Conservation (phyloP, 2,329 filamentous ascomycete species). For the Arthrobotrys pseudoclavata region DNA sequence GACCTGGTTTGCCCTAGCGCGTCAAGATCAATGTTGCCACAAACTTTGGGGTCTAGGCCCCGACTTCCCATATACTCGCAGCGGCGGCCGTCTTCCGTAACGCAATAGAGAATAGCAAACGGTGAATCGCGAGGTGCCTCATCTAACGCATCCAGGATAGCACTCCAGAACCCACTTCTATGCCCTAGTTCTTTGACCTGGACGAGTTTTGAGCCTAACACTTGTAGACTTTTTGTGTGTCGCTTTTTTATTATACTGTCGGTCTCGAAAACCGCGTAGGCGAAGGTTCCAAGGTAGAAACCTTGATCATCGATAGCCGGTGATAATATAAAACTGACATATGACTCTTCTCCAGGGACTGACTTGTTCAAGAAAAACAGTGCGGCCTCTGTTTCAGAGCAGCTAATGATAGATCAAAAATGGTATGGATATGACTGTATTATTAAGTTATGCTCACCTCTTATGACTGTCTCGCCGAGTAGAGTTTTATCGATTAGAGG, state of each 20-base stretch:
- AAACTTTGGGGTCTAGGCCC: constrained; percentile 39
- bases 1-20: neutral
- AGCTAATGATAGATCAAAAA: neutral
- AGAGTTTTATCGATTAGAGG: constrained; percentile 52
- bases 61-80: constrained; percentile 53
- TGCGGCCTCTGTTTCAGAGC: constrained; percentile 31
- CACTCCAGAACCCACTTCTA: constrained; percentile 59
- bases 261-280: constrained; percentile 62
- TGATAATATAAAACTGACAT: constrained; percentile 62
- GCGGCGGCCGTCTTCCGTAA: constrained; percentile 33
- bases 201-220: constrained; percentile 57
- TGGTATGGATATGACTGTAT: neutral
- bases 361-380: constrained; percentile 54
- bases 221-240: constrained; percentile 60
- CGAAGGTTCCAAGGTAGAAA: constrained; percentile 59
- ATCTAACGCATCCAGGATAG: constrained; percentile 61
- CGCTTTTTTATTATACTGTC: constrained; percentile 61
- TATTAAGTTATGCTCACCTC: constrained; percentile 11
- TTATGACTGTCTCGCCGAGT: constrained; percentile 48
- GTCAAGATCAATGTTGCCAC: constrained; percentile 45
- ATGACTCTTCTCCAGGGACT: constrained; percentile 60
- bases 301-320: constrained; percentile 61
- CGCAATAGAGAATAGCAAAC: constrained; percentile 61
- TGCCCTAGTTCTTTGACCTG: constrained; percentile 44
- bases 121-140: constrained; percentile 61